Evolutionary conservation across 768 basidiomycete genomes (phyloP).

Genomic region (Lactarius evosmus): DNA sequence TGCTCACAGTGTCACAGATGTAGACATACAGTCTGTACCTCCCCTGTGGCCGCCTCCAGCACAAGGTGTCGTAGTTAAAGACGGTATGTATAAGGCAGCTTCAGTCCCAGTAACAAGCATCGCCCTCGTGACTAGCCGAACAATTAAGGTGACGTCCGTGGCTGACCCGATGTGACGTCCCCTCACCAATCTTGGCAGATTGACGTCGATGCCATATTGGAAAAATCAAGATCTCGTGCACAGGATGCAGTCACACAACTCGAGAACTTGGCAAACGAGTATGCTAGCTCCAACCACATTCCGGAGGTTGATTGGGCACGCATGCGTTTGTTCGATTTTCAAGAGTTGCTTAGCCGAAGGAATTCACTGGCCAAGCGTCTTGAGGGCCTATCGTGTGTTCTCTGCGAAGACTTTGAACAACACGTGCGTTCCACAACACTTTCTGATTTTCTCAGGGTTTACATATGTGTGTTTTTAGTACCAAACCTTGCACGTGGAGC

Average conservation of each 20-base stretch:
- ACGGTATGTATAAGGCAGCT: slow-evolving; percentile 63
- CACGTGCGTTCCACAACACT: slow-evolving; percentile 56
- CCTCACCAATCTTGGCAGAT: slow-evolving; percentile 45
- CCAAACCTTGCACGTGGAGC: slow-evolving; percentile 66
- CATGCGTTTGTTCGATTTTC: slow-evolving; percentile 85
- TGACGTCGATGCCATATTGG: slow-evolving; percentile 65
- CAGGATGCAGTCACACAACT: slow-evolving; percentile 53
- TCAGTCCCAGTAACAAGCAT: slow-evolving; percentile 71
- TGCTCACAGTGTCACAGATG: slow-evolving; percentile 42
- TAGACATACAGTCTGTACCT: slow-evolving; percentile 52
- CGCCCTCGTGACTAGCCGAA: slow-evolving; percentile 63
- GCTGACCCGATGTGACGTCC: slow-evolving; percentile 11
- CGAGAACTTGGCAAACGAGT: slow-evolving; percentile 52
- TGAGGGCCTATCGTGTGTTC: slow-evolving; percentile 45
- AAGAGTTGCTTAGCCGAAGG: slow-evolving; percentile 69
- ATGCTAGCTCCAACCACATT: slow-evolving; percentile 45
- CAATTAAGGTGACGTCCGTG: slow-evolving; percentile 56
- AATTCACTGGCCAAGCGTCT: slow-evolving; percentile 47
- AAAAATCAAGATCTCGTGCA: slow-evolving; percentile 60
- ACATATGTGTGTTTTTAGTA: slow-evolving; percentile 61
- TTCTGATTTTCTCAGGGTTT: slow-evolving; percentile 8
- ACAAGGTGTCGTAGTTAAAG: slow-evolving; percentile 43
- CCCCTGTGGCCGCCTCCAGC: slow-evolving; percentile 77
- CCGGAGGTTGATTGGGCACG: slow-evolving; percentile 85
- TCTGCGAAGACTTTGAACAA: slow-evolving; percentile 64